Evolutionary conservation across 2,329 filamentous ascomycete species (phyloP).

Genomic region (Fusarium annulatum): DNA sequence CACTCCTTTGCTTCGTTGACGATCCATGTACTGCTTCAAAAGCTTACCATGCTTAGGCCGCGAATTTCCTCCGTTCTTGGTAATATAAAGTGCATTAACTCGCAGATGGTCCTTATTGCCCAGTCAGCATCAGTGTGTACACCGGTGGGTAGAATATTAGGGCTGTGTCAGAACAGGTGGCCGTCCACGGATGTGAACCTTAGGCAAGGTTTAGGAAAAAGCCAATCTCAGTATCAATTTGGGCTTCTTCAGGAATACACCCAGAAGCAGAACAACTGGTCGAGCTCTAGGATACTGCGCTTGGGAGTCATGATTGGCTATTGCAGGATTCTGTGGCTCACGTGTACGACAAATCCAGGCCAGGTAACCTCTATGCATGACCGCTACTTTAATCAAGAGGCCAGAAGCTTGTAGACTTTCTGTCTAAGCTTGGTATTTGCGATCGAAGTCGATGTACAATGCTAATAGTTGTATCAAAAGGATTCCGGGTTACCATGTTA

Average conservation of each 20-base stretch:
- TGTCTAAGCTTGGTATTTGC: not conserved
- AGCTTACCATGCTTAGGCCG: not conserved
- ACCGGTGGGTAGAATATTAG: not conserved
- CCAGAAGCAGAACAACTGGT: not conserved
- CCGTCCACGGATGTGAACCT: not conserved
- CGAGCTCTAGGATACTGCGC: not conserved
- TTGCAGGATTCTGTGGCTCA: constrained; percentile 2
- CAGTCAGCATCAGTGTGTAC: not conserved
- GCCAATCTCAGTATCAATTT: not conserved
- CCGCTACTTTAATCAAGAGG: not conserved
- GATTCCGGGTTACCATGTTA: constrained; percentile 31
- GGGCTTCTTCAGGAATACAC: not conserved
- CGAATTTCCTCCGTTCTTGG: not conserved
- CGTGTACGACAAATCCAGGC: not conserved
- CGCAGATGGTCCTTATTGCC: not conserved
- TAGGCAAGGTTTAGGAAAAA: not conserved
- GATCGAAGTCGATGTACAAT: too few species aligned
- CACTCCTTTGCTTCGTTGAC: not conserved
- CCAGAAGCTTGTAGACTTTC: constrained; percentile 18
- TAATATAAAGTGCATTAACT: not conserved
- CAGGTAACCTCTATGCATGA: not conserved
- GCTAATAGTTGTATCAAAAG: not conserved
- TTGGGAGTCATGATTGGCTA: not conserved
- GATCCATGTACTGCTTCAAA: not conserved
- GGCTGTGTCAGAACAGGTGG: not conserved